phyloP scores from a whole-genome alignment of 2,329 filamentous ascomycete genomes.

The Talaromyces funiculosus region DNA sequence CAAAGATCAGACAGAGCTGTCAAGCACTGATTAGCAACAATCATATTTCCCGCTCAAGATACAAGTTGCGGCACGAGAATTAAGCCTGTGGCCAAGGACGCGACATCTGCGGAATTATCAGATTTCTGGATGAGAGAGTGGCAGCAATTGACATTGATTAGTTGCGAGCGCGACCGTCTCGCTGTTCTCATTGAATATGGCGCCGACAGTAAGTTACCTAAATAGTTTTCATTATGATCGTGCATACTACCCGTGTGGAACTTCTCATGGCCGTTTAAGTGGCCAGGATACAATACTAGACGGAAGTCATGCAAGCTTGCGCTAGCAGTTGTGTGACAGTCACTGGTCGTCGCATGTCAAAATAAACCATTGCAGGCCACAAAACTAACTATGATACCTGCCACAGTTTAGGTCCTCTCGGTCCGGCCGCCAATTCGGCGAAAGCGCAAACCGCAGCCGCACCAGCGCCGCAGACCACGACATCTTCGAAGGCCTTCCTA shows the following conservation, averaged over 20 bases:
- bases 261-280: background rate
- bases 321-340: background rate
- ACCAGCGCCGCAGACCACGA: slow-evolving; percentile 57
- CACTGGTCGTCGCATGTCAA: background rate
- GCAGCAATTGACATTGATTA: background rate
- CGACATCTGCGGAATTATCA: too few relatives aligned
- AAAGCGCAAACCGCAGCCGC: slow-evolving; percentile 39
- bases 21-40: background rate
- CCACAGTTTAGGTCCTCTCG: slow-evolving; percentile 52
- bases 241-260: background rate
- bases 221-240: background rate
- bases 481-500: slow-evolving; percentile 68
- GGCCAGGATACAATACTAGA: too few relatives aligned
- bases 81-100: background rate
- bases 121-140: background rate
- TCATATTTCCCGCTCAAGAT: background rate
- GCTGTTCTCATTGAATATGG: slow-evolving; percentile 12
- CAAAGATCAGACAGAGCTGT: background rate
- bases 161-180: background rate
- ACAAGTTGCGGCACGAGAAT: background rate
- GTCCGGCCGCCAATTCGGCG: slow-evolving; percentile 53
- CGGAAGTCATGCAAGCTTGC: background rate
- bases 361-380: background rate
- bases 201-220: slow-evolving; percentile 14
- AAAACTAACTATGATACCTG: background rate